These are phyloP conservation scores for Alternaria infectoria DNA, from an alignment of 2,329 filamentous ascomycete genomes.

Conservation along the genomic window DNA sequence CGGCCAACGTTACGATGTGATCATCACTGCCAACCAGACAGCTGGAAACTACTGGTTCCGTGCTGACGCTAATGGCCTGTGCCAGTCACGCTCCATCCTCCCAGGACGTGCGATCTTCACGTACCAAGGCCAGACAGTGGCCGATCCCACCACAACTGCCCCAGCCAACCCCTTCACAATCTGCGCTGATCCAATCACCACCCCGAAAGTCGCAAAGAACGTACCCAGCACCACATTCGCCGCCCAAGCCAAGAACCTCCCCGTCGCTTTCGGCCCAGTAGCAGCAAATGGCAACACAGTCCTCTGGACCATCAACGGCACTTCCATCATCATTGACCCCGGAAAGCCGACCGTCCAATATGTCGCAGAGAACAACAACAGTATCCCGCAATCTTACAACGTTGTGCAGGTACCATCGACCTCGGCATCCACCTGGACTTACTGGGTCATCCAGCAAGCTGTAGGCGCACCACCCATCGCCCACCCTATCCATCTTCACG, in stretches of 20 bases:
- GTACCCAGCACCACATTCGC: slow-evolving; percentile 40
- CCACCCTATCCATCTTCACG: slow-evolving; percentile 40
- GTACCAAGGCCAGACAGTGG: slow-evolving; percentile 44
- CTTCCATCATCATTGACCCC: slow-evolving; percentile 57
- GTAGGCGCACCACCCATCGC: slow-evolving; percentile 45
- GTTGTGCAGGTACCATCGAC: slow-evolving; percentile 50
- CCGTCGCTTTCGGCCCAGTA: slow-evolving; percentile 40
- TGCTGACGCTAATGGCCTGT: slow-evolving; percentile 30
- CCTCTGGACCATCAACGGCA: slow-evolving; percentile 52
- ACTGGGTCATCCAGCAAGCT: slow-evolving; percentile 56
- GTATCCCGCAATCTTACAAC: slow-evolving; percentile 50
- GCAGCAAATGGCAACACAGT: slow-evolving; percentile 32
- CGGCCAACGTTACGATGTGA: slow-evolving; percentile 46
- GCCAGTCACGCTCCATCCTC: slow-evolving; percentile 27
- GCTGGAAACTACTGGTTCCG: slow-evolving; percentile 45
- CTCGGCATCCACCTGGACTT: slow-evolving; percentile 46
- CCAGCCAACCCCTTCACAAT: slow-evolving; percentile 28
- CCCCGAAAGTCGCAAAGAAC: slow-evolving; percentile 45
- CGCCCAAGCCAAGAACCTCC: slow-evolving; percentile 32
- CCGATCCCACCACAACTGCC: slow-evolving; percentile 43
- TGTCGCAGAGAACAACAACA: slow-evolving; percentile 50
- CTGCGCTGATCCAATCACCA: slow-evolving; percentile 46
- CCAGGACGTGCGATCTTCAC: slow-evolving; percentile 49
- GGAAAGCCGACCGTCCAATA: slow-evolving; percentile 56
- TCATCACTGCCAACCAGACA: slow-evolving; percentile 42